These are phyloP conservation scores for Mycena citricolor DNA, from an alignment of 1,284 basidiomycete genomes.

Conservation along the genomic window DNA sequence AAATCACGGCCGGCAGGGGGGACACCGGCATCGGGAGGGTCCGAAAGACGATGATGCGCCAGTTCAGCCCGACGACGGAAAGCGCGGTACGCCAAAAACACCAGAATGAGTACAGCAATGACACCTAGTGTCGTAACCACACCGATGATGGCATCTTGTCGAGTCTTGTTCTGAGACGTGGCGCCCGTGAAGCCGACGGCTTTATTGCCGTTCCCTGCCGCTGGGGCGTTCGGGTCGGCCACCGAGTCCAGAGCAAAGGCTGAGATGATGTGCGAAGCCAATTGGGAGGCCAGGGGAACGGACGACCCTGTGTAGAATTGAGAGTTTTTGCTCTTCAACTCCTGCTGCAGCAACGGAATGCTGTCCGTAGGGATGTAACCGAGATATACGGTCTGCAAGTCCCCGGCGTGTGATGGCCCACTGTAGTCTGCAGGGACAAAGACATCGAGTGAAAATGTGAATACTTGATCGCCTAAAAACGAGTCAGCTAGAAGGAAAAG, in stretches of 20 bases:
- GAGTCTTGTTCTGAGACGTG: constrained; percentile 36
- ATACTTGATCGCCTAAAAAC: constrained; percentile 39
- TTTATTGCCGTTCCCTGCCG: constrained; percentile 25
- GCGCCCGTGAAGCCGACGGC: constrained; percentile 28
- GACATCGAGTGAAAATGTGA: constrained; percentile 59
- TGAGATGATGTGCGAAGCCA: constrained; percentile 63
- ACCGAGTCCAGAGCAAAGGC: constrained; percentile 55
- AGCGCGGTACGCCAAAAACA: constrained; percentile 61
- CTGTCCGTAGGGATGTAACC: constrained; percentile 53
- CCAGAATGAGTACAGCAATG: constrained; percentile 64
- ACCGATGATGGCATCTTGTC: constrained; percentile 78
- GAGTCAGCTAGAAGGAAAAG: not conserved
- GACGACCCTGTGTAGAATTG: constrained; percentile 54
- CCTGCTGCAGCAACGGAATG: constrained; percentile 52
- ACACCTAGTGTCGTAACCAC: constrained; percentile 74
- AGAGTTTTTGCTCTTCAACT: constrained; percentile 56
- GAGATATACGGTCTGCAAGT: constrained; percentile 60
- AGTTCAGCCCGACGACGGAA: constrained; percentile 59
- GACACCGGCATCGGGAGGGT: constrained; percentile 42
- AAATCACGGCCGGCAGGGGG: constrained; percentile 66
- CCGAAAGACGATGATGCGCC: constrained; percentile 62
- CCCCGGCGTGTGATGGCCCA: constrained; percentile 40
- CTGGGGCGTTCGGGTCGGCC: constrained; percentile 32
- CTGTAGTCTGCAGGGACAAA: constrained; percentile 55
- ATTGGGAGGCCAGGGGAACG: constrained; percentile 37